Evolutionary conservation across 73 alveolate species (phyloP), one percentile per base, ranked within the genome.

Genomic region (Paramecium caudatum): DNA sequence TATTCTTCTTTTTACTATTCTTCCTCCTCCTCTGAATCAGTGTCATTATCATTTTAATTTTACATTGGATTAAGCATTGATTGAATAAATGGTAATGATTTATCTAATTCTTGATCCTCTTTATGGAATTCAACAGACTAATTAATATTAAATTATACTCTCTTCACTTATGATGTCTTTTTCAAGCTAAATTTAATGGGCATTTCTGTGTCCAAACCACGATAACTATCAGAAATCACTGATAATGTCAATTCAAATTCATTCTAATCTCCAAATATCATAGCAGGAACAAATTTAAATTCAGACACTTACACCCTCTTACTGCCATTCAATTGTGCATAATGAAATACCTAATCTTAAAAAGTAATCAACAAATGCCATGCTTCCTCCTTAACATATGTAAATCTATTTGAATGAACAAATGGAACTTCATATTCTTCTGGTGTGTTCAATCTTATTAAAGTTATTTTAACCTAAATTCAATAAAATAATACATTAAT

Each of bases 351-450:
- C 43, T 74, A 37, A 17, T 74, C 55, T 12, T 37, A 30, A 74
- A 39, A 37, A 34, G 55, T 41, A 5, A 74, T 37, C 4, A 74
- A 41, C 7, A 74, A 10, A 74, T 74, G 88, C 88, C 88, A 74
- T 37, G 39, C 68, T 27, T 74, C 88, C 21, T 74, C 88, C 25
- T 45, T 74, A 4, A 74, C 65, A 74, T 74, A 74, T 9, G 88
- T 74, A 74, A 74, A 74, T 74, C 45, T 74, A 74, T 74, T 74
- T 41, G 88, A 74, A 74, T 74, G 88, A 74, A 32, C 62, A 39
- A 74, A 37, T 13, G 88, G 88, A 15, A 41, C 17, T 10, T 74
- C 88, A 41, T 74, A 17, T 37, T 46, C 88, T 19, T 74, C 88
- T 0, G 65, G 88, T 15, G 88, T 74, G 16, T 74, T 74, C 10